phyloP scores from a whole-genome alignment of 495 filamentous ascomycete genomes.

The Haplographium delicatum region DNA sequence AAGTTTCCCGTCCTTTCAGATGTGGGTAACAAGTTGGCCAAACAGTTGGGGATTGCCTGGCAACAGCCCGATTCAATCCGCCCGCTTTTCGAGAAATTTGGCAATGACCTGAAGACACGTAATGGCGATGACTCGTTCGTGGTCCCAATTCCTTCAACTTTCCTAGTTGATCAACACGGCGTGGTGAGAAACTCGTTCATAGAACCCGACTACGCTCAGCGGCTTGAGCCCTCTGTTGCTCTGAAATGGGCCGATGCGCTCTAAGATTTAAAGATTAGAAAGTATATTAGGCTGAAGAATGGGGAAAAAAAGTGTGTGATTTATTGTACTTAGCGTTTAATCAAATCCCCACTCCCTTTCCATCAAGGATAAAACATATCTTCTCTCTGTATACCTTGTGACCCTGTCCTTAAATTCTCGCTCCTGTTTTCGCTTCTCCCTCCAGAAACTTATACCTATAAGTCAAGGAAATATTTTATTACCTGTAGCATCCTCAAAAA shows the following conservation, averaged over 20 bases:
- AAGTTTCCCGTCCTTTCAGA: conserved; percentile 37
- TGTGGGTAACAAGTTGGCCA: conserved; percentile 31
- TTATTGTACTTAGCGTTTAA: too few species aligned
- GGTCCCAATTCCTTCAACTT: conserved; percentile 32
- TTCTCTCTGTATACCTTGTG: too few species aligned
- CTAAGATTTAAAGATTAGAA: conserved; percentile 1
- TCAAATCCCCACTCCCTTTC: too few species aligned
- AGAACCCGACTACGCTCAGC: conserved; percentile 30
- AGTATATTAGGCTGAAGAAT: too few species aligned
- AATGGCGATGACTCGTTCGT: conserved; percentile 31
- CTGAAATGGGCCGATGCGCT: conserved; percentile 31
- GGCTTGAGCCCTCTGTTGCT: conserved; percentile 30
- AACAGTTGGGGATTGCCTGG: conserved; percentile 31
- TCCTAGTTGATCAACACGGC: conserved; percentile 31
- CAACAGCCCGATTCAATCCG: conserved; percentile 24
- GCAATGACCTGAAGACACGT: conserved; percentile 9
- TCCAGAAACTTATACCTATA: too few species aligned
- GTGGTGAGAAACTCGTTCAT: conserved; percentile 31
- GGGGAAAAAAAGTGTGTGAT: too few species aligned
- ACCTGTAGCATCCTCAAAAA: too few species aligned
- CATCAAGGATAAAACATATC: too few species aligned
- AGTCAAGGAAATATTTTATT: too few species aligned
- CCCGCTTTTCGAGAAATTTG: conserved; percentile 23
- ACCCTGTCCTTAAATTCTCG: too few species aligned
- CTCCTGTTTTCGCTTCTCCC: too few species aligned